Conservation (phyloP, 2,329 filamentous ascomycete species). For the Pseudogymnoascus sp. region DNA sequence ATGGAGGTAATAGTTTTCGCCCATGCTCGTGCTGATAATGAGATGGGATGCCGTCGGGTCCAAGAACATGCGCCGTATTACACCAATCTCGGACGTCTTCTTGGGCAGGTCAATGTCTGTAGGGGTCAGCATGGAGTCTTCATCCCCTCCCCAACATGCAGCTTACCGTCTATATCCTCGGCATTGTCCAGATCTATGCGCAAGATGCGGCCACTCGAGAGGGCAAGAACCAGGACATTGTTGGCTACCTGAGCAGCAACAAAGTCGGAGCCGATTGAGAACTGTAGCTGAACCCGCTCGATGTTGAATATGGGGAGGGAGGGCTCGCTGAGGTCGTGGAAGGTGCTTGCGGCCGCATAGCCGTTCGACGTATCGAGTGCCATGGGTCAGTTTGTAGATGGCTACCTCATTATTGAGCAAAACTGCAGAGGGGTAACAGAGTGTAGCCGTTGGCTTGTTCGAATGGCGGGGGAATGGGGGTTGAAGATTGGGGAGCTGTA, state of each 20-base stretch:
- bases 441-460: not conserved
- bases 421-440: not conserved
- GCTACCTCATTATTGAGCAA: slow-evolving; percentile 8
- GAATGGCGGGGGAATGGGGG: not conserved
- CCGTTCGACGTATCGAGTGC: slow-evolving; percentile 63
- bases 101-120: slow-evolving; percentile 94
- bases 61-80: slow-evolving; percentile 93
- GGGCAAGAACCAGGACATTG: slow-evolving; percentile 86
- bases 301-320: slow-evolving; percentile 87
- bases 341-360: slow-evolving; percentile 58
- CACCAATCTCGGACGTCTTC: slow-evolving; percentile 79
- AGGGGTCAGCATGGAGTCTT: not conserved
- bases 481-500: not conserved
- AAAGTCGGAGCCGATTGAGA: slow-evolving; percentile 90
- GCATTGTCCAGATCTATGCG: slow-evolving; percentile 90
- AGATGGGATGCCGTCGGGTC: slow-evolving; percentile 94
- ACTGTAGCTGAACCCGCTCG: slow-evolving; percentile 85
- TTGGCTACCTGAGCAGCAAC: slow-evolving; percentile 95
- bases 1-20: slow-evolving; percentile 97
- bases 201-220: slow-evolving; percentile 85
- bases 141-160: not conserved
- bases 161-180: slow-evolving; percentile 81
- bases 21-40: slow-evolving; percentile 79
- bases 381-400: slow-evolving; percentile 38
- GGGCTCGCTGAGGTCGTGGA: slow-evolving; percentile 50